Evolutionary conservation across 306 rosid genomes (phyloP).

Genomic region (Vigna hirtella): DNA sequence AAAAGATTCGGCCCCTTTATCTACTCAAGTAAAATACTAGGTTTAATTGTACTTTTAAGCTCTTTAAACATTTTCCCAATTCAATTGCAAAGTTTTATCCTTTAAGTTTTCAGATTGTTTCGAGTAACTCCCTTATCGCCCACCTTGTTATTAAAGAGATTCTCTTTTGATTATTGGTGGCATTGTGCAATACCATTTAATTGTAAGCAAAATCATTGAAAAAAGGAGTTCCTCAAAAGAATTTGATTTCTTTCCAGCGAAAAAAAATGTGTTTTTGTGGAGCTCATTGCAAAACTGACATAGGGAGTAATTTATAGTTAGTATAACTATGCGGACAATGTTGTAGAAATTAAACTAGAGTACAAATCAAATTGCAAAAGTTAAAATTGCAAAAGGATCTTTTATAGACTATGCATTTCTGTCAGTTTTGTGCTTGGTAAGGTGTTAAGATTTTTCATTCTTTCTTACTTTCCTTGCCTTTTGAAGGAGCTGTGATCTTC

Average conservation of each 20-base stretch:
- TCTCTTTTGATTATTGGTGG: neutral
- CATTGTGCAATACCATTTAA: neutral
- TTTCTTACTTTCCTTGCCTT: neutral
- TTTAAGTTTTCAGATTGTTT: constrained; percentile 21
- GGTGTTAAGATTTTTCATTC: neutral
- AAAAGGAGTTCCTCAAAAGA: neutral
- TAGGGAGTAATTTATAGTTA: neutral
- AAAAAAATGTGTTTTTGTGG: neutral
- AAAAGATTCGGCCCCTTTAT: neutral
- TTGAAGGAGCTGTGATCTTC: constrained; percentile 9
- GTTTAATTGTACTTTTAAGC: neutral
- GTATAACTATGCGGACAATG: neutral
- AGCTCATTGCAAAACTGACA: neutral
- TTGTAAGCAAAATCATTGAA: neutral
- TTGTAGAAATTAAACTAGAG: neutral
- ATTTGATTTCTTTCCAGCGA: neutral
- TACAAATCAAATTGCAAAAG: neutral
- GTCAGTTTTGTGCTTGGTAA: neutral
- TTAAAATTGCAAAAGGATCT: neutral
- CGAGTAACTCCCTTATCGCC: neutral
- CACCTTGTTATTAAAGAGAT: neutral
- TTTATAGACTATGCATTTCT: neutral
- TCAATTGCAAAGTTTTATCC: neutral
- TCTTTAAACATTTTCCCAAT: neutral
- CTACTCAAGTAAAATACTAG: neutral